Conservation (phyloP, 164 flowering plant genomes). For the Malania oleifera region DNA sequence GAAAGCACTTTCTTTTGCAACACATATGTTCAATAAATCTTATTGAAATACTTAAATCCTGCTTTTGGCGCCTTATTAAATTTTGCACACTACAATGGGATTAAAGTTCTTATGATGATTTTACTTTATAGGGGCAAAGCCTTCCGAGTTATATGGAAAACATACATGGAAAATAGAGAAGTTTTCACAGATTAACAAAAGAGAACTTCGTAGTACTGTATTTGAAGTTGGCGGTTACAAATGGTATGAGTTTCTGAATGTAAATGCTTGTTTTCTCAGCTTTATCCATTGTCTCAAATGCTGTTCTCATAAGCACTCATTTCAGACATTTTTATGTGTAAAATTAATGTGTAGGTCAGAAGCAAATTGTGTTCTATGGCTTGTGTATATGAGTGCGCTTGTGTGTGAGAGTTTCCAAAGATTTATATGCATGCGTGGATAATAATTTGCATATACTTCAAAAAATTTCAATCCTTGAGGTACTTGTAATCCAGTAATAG, state of each 20-base stretch:
- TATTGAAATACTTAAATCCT: no score
- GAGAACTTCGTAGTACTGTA: constrained; percentile 76
- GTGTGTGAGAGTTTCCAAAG: no score
- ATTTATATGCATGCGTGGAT: no score
- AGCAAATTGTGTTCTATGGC: no score
- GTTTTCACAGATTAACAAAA: constrained; percentile 69
- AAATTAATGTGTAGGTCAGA: no score
- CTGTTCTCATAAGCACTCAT: not conserved
- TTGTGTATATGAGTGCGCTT: no score
- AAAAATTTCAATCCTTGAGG: no score
- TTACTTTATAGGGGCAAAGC: constrained; percentile 56
- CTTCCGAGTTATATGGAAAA: constrained; percentile 71
- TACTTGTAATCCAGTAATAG: no score
- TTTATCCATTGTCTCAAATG: not conserved
- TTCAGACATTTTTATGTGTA: no score
- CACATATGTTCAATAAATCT: no score
- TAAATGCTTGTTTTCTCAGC: not conserved
- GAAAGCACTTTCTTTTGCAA: no score
- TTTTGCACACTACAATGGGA: not conserved
- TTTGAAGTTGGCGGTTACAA: constrained; percentile 90
- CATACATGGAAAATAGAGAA: constrained; percentile 88
- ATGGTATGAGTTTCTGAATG: constrained; percentile 49
- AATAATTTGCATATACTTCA: no score
- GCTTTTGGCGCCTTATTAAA: not conserved
- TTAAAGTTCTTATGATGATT: constrained; percentile 2